Percentiles rank a stretch among this genome's conserved stretches.
phyloP scores from a whole-genome alignment of 2,329 filamentous ascomycete genomes.

The Zymoseptoria pseudotritici region DNA sequence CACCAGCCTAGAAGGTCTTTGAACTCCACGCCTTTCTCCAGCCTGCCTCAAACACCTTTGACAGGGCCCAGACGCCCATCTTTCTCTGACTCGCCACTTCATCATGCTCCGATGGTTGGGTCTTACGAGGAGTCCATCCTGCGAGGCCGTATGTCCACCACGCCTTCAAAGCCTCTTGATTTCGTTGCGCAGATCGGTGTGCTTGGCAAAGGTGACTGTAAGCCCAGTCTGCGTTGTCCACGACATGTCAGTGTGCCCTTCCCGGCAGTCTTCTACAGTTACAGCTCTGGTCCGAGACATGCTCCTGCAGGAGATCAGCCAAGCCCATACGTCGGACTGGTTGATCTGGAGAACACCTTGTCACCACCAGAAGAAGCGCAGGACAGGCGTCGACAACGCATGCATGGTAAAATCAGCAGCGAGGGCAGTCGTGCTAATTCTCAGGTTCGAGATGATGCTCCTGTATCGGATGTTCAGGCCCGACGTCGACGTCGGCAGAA shows the following conservation, averaged over 20 bases:
- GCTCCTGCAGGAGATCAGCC: conserved; percentile 72
- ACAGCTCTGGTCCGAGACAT: conserved; percentile 59
- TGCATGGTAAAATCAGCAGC: conserved; percentile 17
- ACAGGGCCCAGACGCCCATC: conserved; percentile 59
- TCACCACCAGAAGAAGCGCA: conserved; percentile 26
- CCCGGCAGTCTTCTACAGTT: conserved; percentile 93
- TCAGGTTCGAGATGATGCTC: conserved; percentile 17
- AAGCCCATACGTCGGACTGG: conserved; percentile 89
- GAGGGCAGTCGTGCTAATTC: conserved; percentile 26
- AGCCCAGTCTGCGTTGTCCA: conserved; percentile 74
- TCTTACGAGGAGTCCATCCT: conserved; percentile 97
- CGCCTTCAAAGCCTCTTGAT: conserved; percentile 81
- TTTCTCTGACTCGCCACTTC: conserved; percentile 69
- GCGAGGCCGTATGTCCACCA: conserved; percentile 91
- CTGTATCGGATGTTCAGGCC: conserved; percentile 19
- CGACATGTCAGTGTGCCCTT: conserved; percentile 86
- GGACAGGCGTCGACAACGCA: conserved; percentile 28
- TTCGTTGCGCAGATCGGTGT: conserved; percentile 96
- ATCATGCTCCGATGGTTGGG: conserved; percentile 92
- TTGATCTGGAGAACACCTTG: conserved; percentile 81
- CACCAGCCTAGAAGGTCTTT: conserved; percentile 73
- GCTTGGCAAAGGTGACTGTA: conserved; percentile 81
- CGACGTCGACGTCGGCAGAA: conserved; percentile 37
- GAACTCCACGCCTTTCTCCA: conserved; percentile 45
- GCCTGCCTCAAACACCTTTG: conserved; percentile 38